Base-by-base conservation (phyloP, 805 yeast genomes). In the Wickerhamomyces subpelliculosus region DNA sequence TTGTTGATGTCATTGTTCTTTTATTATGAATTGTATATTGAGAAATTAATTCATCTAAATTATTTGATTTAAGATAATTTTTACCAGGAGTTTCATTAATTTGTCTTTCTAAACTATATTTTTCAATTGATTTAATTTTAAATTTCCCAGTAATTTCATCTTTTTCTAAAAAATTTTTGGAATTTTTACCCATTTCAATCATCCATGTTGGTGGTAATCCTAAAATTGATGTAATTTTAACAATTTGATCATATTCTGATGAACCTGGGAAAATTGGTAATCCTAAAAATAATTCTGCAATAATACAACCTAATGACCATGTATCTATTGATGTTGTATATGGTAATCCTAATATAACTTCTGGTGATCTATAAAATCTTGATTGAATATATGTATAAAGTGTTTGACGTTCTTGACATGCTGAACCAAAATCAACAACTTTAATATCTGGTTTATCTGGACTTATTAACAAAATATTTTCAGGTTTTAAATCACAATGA, bases 401-500 rank as follows among this genome's bases (percentile, higher is more conserved):
- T 1, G 95, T 85, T 51, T 88, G 90, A 39, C 88, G 68, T 45
- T 90, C 95, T 55, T 86, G 90, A 57, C 97, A 89, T 0, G 97
- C 95, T 3, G 93, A 79, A 1, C 97, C 97, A 64, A 90, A 93
- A 64, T 93, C 99, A 51, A 93, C 90, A 31, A 93, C 83, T 60
- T 93, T 93, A 48, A 93, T 76, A 32, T 80, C 85, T 19, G 59
- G 56, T 38, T 52, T 53, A 57, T 87, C 94, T 5, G 88, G 80
- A 35, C 80, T 76, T 37, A 84, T 76, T 24, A 93, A 65, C 38
- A 93, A 63, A 35, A 93, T 88, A 58, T 93, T 93, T 54, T 93
- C 99, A 0, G 99, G 99, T 58, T 93, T 93, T 55, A 93, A 67
- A 62, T 93, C 99, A 64, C 99, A 93, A 57, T 93, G 99, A 31